phyloP scores from a whole-genome alignment of 2,329 filamentous ascomycete genomes.

The Lasiodiplodia sp. region DNA sequence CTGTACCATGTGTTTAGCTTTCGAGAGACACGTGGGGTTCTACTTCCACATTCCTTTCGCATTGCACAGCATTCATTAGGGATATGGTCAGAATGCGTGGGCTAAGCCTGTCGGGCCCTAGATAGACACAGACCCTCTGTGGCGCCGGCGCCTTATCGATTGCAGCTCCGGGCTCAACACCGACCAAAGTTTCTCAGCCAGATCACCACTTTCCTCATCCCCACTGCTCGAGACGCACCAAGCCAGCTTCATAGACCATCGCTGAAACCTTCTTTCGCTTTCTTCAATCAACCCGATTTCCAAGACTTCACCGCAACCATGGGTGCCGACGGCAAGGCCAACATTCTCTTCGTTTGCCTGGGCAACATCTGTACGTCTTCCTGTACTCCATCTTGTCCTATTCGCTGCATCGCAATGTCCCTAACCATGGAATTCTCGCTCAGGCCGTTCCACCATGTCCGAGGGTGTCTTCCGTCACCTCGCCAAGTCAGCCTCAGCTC shows the following conservation, averaged over 20 bases:
- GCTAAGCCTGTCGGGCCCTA: not conserved
- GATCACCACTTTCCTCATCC: not conserved
- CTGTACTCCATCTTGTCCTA: not conserved
- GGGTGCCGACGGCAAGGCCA: constrained; percentile 52
- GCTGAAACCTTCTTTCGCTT: too few species aligned
- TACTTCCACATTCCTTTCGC: not conserved
- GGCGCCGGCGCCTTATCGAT: constrained; percentile 16
- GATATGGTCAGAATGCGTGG: not conserved
- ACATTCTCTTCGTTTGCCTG: constrained; percentile 92
- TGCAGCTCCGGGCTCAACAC: constrained; percentile 4
- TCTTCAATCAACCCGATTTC: not conserved
- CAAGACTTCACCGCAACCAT: not conserved
- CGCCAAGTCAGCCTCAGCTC: constrained; percentile 53
- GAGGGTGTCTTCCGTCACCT: constrained; percentile 88
- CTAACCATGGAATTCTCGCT: not conserved
- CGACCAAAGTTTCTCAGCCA: constrained; percentile 6
- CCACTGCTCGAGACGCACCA: not conserved
- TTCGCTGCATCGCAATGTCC: constrained; percentile 43
- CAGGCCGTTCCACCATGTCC: constrained; percentile 85
- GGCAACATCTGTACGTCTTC: constrained; percentile 84
- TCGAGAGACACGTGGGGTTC: not conserved
- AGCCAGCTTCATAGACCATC: not conserved
- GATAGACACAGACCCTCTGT: constrained; percentile 6
- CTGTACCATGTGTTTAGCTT: not conserved
- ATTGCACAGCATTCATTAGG: not conserved